Percentiles rank a stretch among this genome's conserved stretches.
These are phyloP conservation scores for Aaosphaeria arxii DNA, from an alignment of 2,329 filamentous ascomycete genomes.

Conservation along the genomic window DNA sequence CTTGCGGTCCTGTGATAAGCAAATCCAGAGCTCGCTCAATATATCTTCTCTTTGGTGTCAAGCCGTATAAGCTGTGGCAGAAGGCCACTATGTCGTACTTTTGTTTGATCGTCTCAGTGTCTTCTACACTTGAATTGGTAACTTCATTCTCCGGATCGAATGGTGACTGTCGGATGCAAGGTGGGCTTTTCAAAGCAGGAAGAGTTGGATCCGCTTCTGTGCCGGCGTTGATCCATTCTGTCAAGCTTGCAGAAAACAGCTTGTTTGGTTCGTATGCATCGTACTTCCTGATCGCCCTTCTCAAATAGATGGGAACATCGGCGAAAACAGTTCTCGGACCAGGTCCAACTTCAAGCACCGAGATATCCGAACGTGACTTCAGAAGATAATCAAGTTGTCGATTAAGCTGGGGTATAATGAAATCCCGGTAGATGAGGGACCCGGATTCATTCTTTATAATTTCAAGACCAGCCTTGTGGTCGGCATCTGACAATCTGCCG, in stretches of 20 bases:
- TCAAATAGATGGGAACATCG: constrained; percentile 43
- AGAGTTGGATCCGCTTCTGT: constrained; percentile 34
- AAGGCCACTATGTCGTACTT: too few species aligned
- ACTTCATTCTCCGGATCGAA: constrained; percentile 36
- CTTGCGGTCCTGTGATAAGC: too few species aligned
- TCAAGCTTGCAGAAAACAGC: constrained; percentile 45
- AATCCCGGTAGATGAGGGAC: constrained; percentile 47
- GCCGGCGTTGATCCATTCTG: constrained; percentile 40
- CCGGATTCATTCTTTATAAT: constrained; percentile 36
- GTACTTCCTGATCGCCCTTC: constrained; percentile 50
- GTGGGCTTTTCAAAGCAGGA: constrained; percentile 19
- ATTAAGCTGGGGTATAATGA: constrained; percentile 50
- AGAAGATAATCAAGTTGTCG: constrained; percentile 42
- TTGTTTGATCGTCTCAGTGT: constrained; percentile 5
- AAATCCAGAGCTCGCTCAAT: too few species aligned
- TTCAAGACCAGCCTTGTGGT: constrained; percentile 40
- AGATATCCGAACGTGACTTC: constrained; percentile 43
- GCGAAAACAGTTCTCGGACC: constrained; percentile 56
- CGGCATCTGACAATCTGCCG: neutral
- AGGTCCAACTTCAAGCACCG: constrained; percentile 59
- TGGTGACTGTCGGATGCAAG: constrained; percentile 36
- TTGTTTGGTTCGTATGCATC: constrained; percentile 54
- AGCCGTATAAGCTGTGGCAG: too few species aligned
- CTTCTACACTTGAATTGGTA: constrained; percentile 12
- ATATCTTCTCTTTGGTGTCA: too few species aligned